Percentiles rank a stretch among this genome's conserved stretches.
Conservation (phyloP, 2,329 filamentous ascomycete genomes). For the Microcyclosporella mali region DNA sequence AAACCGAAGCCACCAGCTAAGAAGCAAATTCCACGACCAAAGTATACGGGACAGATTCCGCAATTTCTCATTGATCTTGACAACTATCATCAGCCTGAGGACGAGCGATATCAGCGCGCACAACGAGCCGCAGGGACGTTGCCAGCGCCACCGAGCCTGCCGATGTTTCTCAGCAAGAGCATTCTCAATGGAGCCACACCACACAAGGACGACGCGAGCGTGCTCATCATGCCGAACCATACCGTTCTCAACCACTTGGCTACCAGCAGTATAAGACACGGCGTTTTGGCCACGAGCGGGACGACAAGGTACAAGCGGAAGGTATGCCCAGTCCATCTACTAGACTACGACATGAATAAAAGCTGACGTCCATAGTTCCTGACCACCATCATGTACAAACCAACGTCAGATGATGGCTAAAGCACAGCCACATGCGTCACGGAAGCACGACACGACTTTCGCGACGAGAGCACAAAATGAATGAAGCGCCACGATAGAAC, state of each 20-base stretch:
- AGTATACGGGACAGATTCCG: conserved; percentile 70
- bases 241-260: conserved; percentile 94
- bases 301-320: conserved; percentile 98
- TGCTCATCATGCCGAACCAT: conserved; percentile 93
- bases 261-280: conserved; percentile 96
- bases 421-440: neutral
- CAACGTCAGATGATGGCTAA: conserved; percentile 50
- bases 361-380: conserved; percentile 62
- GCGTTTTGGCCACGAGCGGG: conserved; percentile 87
- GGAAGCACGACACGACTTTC: neutral
- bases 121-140: conserved; percentile 69
- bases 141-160: conserved; percentile 76
- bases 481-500: neutral
- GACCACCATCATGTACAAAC: conserved; percentile 96
- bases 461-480: too few species aligned
- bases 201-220: conserved; percentile 97
- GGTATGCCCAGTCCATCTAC: conserved; percentile 42
- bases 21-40: conserved; percentile 41
- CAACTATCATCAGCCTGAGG: conserved; percentile 51
- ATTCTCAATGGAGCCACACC: conserved; percentile 86
- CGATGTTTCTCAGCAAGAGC: conserved; percentile 86
- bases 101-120: conserved; percentile 68
- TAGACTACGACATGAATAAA: neutral
- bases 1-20: conserved; percentile 14
- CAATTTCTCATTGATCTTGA: conserved; percentile 83